A percentile compares a stretch with the other conserved stretches of the same genome.
These are phyloP conservation scores for Leishmania tropica DNA, from an alignment of 208 protist genomes.

Conservation along the genomic window DNA sequence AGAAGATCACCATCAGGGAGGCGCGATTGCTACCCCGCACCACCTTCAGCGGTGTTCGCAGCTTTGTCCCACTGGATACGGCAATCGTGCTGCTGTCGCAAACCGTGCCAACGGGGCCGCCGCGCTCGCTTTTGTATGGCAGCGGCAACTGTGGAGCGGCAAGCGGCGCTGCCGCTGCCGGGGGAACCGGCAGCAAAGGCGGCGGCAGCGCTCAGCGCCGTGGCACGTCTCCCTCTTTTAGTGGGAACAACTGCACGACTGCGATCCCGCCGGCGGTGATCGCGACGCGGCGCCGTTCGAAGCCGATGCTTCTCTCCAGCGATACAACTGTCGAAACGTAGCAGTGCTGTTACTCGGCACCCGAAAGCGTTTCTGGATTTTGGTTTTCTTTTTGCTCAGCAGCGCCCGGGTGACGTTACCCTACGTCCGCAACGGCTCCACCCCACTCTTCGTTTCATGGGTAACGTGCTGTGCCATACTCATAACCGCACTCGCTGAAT, in stretches of 20 bases:
- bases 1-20: constrained; percentile 69
- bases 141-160: background rate
- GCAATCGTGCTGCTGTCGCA: constrained; percentile 59
- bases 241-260: background rate
- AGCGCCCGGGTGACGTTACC: background rate
- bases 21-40: constrained; percentile 54
- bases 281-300: constrained; percentile 21
- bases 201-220: constrained; percentile 8
- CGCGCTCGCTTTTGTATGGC: constrained; percentile 56
- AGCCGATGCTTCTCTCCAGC: background rate
- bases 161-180: background rate
- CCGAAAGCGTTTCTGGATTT: background rate
- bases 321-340: constrained; percentile 16
- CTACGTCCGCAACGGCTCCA: background rate
- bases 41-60: constrained; percentile 52
- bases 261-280: constrained; percentile 18
- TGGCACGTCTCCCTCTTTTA: background rate
- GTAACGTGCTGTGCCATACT: background rate
- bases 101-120: constrained; percentile 58
- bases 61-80: constrained; percentile 64
- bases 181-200: background rate
- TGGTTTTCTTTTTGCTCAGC: background rate
- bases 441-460: background rate
- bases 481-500: background rate
- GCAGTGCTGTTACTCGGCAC: background rate